Base-by-base conservation (phyloP, 2,329 filamentous ascomycete genomes). In the Penicillium capsulatum region DNA sequence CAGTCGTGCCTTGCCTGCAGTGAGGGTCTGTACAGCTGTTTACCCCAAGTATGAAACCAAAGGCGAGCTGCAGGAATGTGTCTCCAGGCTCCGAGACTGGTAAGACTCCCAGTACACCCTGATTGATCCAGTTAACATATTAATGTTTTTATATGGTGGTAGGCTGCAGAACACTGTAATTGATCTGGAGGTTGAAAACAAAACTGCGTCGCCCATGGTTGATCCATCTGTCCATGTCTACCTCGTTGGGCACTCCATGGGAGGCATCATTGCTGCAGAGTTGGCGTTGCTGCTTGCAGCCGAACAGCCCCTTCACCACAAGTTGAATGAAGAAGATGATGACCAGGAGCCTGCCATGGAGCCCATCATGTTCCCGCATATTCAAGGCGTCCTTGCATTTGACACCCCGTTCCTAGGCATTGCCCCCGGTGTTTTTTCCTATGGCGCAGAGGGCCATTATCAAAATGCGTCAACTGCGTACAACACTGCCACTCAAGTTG, bases 91-190 rank as follows among this genome's bases (percentile, higher is more conserved):
- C 40, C 59, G 69, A 51, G 71, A 74, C 59, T 74, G 71, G 71
- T 72, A 54, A 33, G 58, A 51, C 15, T 22, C 3, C 3, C 7
- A 9, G 2, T 11, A 15, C 34, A 15, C 6, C 29, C 17, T 30
- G 3, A 9, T 13, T 2, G 13, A n/a, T 22, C 7, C 34, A 4
- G 10, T 17, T 14, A 9, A 13, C 4, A 26, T 32, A 17, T 31
- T 34, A 15, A 16, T 42, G n/a, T 31, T 3, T 26, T n/a, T 30
- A 10, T 14, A 2, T 16, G 20, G 38, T 7, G 29, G n/a, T 14
- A 88, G 84, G 87, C 79, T 97, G 11, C 81, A 90, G 51, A 84
- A 96, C 60, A 86, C 86, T 55, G 86, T 97, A 54, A 96, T 97
- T 55, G 92, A 97, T 64, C 73, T 96, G 56, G 91, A 98, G 67